Percentiles rank a stretch among this genome's conserved stretches.
Evolutionary conservation across 371 early-diverging fungal species (phyloP).

Genomic region (Conidiobolus incongruus): DNA sequence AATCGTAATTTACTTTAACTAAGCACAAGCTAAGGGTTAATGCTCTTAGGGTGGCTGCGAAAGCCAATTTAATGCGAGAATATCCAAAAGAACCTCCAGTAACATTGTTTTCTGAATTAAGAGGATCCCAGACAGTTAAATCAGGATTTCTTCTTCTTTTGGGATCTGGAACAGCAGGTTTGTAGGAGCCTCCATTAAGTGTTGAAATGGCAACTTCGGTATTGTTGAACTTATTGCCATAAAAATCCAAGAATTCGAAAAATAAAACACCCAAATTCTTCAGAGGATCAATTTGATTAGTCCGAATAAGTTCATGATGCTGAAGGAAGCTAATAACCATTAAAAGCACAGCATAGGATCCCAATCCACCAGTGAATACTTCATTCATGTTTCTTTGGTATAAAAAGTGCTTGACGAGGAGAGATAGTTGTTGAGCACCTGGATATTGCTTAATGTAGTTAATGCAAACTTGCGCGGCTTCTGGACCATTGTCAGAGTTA

Average conservation of each 20-base stretch:
- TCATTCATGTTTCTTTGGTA: slow-evolving; percentile 56
- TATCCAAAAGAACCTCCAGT: neutral
- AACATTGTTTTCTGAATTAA: neutral
- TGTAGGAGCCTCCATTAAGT: slow-evolving; percentile 25
- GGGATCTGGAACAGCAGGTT: too few species aligned
- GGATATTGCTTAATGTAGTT: slow-evolving; percentile 23
- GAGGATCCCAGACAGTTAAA: neutral
- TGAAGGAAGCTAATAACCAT: slow-evolving; percentile 71
- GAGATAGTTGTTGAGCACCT: slow-evolving; percentile 35
- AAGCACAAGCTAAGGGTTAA: too few species aligned
- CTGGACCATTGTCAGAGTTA: slow-evolving; percentile 43
- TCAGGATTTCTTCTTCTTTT: neutral
- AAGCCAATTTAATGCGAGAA: neutral
- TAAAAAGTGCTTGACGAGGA: slow-evolving; percentile 71
- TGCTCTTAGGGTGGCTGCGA: neutral
- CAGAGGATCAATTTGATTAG: slow-evolving; percentile 19
- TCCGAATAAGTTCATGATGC: slow-evolving; percentile 8
- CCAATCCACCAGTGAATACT: slow-evolving; percentile 80
- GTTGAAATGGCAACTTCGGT: slow-evolving; percentile 41
- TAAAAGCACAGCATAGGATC: slow-evolving; percentile 75
- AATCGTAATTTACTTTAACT: too few species aligned
- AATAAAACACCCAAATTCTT: slow-evolving; percentile 81
- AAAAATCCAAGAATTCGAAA: slow-evolving; percentile 87
- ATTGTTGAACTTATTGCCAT: slow-evolving; percentile 62
- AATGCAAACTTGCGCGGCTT: slow-evolving; percentile 30